A percentile compares a stretch with the other conserved stretches of the same genome.
These are phyloP conservation scores for Protea cynaroides DNA, from an alignment of 164 flowering plant species.

Conservation along the genomic window DNA sequence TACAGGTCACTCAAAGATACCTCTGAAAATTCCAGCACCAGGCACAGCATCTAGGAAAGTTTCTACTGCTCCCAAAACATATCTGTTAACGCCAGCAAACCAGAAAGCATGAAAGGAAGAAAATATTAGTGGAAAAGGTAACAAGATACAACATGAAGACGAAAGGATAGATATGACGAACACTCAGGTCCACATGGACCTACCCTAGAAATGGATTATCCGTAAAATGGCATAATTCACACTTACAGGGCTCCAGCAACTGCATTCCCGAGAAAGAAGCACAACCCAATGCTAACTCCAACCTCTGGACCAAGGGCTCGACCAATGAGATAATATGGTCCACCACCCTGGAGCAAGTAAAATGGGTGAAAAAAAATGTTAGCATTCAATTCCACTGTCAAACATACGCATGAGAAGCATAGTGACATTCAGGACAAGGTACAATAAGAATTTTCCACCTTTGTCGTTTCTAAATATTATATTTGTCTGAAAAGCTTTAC, in stretches of 20 bases:
- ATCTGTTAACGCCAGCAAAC: constrained; percentile 41
- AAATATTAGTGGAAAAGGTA: constrained; percentile 2
- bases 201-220: neutral
- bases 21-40: constrained; percentile 85
- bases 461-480: neutral
- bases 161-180: neutral
- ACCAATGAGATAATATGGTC: constrained; percentile 99
- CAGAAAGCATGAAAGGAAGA: constrained; percentile 1
- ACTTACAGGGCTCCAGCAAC: constrained; percentile 98
- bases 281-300: constrained; percentile 98
- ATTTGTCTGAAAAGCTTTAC: no score
- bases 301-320: constrained; percentile 99
- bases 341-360: constrained; percentile 73
- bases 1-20: constrained; percentile 28
- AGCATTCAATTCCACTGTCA: neutral
- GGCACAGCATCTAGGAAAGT: constrained; percentile 94
- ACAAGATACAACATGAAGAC: neutral
- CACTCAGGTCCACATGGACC: neutral
- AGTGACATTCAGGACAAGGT: neutral
- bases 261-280: constrained; percentile 98
- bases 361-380: neutral
- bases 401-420: neutral
- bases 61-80: constrained; percentile 99
- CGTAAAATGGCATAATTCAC: neutral
- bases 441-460: no score